Evolutionary conservation across 164 flowering plant species (phyloP).

Genomic region (Nymphaea colorata): DNA sequence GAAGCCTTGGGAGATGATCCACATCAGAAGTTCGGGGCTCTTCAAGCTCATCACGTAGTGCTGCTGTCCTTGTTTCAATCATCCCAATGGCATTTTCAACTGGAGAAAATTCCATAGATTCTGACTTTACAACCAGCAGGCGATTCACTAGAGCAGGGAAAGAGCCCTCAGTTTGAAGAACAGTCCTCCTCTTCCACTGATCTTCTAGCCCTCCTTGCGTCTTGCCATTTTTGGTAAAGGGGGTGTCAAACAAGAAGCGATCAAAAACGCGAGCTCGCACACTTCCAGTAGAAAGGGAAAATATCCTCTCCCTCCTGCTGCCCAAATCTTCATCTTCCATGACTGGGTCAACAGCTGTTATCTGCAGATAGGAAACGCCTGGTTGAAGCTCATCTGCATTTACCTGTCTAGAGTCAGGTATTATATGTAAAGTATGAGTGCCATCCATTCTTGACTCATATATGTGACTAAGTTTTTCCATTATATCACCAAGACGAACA

Average conservation of each 20-base stretch:
- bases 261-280: conserved; percentile 95
- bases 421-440: conserved; percentile 71
- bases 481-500: conserved; percentile 94
- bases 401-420: conserved; percentile 97
- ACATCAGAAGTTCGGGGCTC: conserved; percentile 99
- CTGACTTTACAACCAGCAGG: conserved; percentile 76
- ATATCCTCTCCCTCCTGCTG: conserved; percentile 89
- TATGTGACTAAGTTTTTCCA: conserved; percentile 96
- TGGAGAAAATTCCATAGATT: conserved; percentile 93
- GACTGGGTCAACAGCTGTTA: conserved; percentile 95
- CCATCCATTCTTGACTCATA: conserved; percentile 89
- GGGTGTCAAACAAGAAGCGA: conserved; percentile 95
- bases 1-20: conserved; percentile 96
- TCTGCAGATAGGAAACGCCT: conserved; percentile 89
- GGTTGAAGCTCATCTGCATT: conserved; percentile 91
- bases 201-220: conserved; percentile 97
- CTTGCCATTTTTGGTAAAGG: conserved; percentile 96
- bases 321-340: conserved; percentile 99
- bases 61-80: conserved; percentile 98
- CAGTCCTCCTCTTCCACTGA: conserved; percentile 93
- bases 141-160: conserved; percentile 95
- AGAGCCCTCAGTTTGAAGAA: conserved; percentile 91
- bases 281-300: conserved; percentile 89
- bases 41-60: conserved; percentile 89
- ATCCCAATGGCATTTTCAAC: conserved; percentile 98